Evolutionary conservation across 495 filamentous ascomycete species (phyloP).

Genomic region (Tuber melanosporum): DNA sequence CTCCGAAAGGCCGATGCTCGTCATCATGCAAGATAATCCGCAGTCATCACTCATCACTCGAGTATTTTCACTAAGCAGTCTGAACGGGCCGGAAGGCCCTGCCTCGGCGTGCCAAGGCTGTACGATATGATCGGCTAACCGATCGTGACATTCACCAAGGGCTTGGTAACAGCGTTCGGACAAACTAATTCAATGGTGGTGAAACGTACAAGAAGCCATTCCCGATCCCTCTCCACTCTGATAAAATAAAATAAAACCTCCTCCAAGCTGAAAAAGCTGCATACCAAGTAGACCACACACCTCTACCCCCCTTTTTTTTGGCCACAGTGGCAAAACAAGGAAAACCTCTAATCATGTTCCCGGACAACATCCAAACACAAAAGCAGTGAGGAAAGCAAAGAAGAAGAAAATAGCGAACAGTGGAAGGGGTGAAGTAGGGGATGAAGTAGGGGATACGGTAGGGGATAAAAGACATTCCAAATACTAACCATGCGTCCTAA

Average conservation of each 20-base stretch:
- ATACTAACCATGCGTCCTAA: not conserved
- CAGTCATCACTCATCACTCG: not conserved
- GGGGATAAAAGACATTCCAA: not conserved
- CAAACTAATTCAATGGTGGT: not conserved
- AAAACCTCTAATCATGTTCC: not conserved
- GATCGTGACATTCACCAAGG: not conserved
- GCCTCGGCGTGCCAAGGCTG: not conserved
- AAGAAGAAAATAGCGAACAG: not conserved
- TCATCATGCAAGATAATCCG: not conserved
- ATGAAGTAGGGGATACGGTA: not conserved
- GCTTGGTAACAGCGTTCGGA: not conserved
- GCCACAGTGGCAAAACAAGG: not conserved
- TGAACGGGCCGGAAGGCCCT: not conserved
- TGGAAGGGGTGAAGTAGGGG: not conserved
- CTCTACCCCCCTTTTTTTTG: not conserved
- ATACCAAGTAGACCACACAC: not conserved
- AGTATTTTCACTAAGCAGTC: not conserved
- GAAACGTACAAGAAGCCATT: not conserved
- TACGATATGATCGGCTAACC: not conserved
- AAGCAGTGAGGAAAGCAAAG: not conserved
- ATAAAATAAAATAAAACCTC: not conserved
- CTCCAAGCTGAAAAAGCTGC: not conserved
- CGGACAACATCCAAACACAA: not conserved
- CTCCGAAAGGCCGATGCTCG: not conserved
- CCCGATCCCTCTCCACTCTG: not conserved